A percentile compares a stretch with the other conserved stretches of the same genome.
These are phyloP conservation scores for Neurospora intermedia DNA, from an alignment of 495 filamentous ascomycete species.

Conservation along the genomic window DNA sequence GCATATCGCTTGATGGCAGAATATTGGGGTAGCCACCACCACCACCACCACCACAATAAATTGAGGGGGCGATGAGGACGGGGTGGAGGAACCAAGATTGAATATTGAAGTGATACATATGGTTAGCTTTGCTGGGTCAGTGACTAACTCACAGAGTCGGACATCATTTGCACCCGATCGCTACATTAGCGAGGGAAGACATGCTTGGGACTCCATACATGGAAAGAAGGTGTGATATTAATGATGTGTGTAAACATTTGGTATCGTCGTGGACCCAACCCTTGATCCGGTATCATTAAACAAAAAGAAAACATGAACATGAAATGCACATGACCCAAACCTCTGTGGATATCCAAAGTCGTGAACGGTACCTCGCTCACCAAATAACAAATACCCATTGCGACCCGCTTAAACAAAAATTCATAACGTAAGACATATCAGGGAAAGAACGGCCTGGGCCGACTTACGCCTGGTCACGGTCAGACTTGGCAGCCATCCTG, in stretches of 20 bases:
- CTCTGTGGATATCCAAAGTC: background rate
- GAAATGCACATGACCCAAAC: background rate
- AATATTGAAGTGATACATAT: no score
- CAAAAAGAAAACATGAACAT: background rate
- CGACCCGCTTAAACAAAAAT: background rate
- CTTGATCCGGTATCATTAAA: background rate
- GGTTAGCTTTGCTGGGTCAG: no score
- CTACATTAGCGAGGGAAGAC: background rate
- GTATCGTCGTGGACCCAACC: background rate
- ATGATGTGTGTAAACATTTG: background rate
- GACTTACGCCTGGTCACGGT: conserved; percentile 21
- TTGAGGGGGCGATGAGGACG: background rate
- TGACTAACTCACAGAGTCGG: no score
- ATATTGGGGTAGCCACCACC: background rate
- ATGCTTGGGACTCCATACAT: background rate
- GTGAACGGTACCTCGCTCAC: background rate
- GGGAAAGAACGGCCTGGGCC: background rate
- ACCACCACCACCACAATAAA: background rate
- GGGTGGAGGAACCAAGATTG: background rate
- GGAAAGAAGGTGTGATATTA: background rate
- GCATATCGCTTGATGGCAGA: background rate
- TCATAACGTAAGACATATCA: background rate
- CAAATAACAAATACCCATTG: background rate
- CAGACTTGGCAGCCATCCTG: conserved; percentile 29
- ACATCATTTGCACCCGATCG: background rate